Evolutionary conservation across 176 grass and related monocot species (phyloP), one percentile per base, ranked within the genome.

Genomic region (Aegilops longissima): DNA sequence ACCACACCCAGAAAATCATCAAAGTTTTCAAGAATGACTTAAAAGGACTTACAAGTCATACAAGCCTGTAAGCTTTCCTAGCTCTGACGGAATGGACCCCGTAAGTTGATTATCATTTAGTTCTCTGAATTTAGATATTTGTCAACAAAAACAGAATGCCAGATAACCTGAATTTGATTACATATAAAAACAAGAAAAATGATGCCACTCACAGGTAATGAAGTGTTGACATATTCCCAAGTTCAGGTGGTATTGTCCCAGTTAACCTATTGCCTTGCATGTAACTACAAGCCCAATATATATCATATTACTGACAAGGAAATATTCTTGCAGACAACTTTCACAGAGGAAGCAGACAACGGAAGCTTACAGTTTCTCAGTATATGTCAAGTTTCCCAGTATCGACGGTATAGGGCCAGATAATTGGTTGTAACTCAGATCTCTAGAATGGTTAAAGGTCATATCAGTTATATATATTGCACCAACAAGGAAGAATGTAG

Each of bases 321-420:
- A 77, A 81, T 54, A 80, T 62, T 35, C 12, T 20, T 10, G 33
- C 10, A 67, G 4, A 38, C 35, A 85, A 58, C 54, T 63, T 63
- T 82, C 12, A 45, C 9, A 56, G 17, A 35, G 18, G 10, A 67
- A 68, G 49, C 4, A 70, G 16, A 23, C 5, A 24, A 66, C 59
- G 68, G 59, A 86, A 79, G 23, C 90, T 95, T 97, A 99, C 97
- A 99, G 68, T 69, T 99, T 99, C 83, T 99, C 97, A 5, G 97
- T 97, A 89, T 97, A 99, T 54, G 97, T 93, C 88, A 99, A 87
- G 74, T 99, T 99, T 78, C 97, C 97, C 61, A 99, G 79, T 85
- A 99, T 97, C 0, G 91, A 90, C 65, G 97, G 97, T 78, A 99
- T 89, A 27, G 94, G 66, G 40, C 97, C 97, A 62, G 89, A 94